phyloP scores from a whole-genome alignment of 2,329 filamentous ascomycete genomes.

The Raffaelea albimanens region DNA sequence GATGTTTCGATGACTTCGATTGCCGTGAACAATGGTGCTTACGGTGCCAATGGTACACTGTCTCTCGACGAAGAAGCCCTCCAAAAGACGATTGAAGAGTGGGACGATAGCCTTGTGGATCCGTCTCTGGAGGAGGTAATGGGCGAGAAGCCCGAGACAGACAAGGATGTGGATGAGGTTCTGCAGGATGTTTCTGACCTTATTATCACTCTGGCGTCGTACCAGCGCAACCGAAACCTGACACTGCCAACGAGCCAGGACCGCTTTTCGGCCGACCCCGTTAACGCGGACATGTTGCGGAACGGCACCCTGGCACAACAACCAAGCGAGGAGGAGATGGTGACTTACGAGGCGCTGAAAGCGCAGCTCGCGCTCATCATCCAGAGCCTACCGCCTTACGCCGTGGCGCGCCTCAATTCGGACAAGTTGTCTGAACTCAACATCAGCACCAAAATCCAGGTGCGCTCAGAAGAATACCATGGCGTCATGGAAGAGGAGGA shows the following conservation, averaged over 20 bases:
- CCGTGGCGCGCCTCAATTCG: conserved; percentile 76
- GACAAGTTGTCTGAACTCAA: conserved; percentile 76
- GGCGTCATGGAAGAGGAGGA: conserved; percentile 83
- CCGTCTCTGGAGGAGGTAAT: conserved; percentile 45
- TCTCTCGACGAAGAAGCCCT: conserved; percentile 40
- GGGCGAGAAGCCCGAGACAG: conserved; percentile 39
- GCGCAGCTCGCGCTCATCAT: conserved; percentile 67
- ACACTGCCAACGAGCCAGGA: conserved; percentile 56
- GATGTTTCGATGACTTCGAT: not conserved
- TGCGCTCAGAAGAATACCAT: conserved; percentile 63
- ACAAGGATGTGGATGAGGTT: conserved; percentile 58
- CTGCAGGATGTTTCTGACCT: conserved; percentile 66
- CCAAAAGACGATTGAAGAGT: conserved; percentile 45
- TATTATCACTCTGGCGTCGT: conserved; percentile 66
- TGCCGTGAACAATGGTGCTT: not conserved
- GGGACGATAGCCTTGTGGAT: conserved; percentile 49
- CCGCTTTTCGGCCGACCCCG: conserved; percentile 50
- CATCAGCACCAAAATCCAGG: conserved; percentile 67
- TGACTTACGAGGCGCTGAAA: conserved; percentile 64
- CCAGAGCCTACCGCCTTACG: conserved; percentile 69
- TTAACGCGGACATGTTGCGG: conserved; percentile 57
- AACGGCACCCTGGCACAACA: conserved; percentile 59
- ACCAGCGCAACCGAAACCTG: conserved; percentile 70
- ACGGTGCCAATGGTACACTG: not conserved
- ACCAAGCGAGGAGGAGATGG: conserved; percentile 46